Percentiles rank a stretch among this genome's conserved stretches.
Conservation (phyloP, 2,329 filamentous ascomycete species). For the Aplosporella prunicola region DNA sequence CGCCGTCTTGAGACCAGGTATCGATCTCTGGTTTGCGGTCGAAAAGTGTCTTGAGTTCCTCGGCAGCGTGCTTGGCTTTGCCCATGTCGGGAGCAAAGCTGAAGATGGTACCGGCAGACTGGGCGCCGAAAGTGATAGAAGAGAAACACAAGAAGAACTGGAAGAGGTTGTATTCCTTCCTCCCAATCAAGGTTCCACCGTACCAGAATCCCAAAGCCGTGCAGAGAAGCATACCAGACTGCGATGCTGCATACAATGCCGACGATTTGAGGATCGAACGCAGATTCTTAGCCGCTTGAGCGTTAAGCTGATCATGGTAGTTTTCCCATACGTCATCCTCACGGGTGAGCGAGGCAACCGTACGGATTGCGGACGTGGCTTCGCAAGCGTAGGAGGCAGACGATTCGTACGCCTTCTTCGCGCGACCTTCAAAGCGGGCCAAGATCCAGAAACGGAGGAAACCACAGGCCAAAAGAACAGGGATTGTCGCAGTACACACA, state of each 20-base stretch:
- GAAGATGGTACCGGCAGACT: conserved; percentile 84
- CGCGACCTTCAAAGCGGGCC: conserved; percentile 65
- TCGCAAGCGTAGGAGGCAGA: conserved; percentile 87
- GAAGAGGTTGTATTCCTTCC: conserved; percentile 62
- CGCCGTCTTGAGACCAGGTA: conserved; percentile 64
- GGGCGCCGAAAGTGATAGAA: conserved; percentile 80
- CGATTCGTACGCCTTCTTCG: conserved; percentile 68
- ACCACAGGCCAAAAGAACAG: conserved; percentile 68
- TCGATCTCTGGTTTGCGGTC: conserved; percentile 73
- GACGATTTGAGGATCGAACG: conserved; percentile 69
- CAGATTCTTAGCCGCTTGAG: conserved; percentile 59
- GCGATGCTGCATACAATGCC: conserved; percentile 70
- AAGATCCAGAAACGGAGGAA: conserved; percentile 83
- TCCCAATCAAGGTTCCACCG: conserved; percentile 66
- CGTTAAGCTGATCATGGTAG: conserved; percentile 59
- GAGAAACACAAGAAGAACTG: conserved; percentile 91
- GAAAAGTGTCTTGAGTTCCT: conserved; percentile 68
- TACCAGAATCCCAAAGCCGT: conserved; percentile 85
- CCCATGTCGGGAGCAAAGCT: conserved; percentile 87
- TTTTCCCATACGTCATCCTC: conserved; percentile 68
- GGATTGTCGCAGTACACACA: conserved; percentile 70
- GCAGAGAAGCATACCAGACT: conserved; percentile 73
- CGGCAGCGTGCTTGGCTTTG: conserved; percentile 76
- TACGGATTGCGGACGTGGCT: conserved; percentile 86
- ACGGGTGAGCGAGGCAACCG: conserved; percentile 80